Evolutionary conservation across 768 basidiomycete genomes (phyloP).

Genomic region (Russula sp.): DNA sequence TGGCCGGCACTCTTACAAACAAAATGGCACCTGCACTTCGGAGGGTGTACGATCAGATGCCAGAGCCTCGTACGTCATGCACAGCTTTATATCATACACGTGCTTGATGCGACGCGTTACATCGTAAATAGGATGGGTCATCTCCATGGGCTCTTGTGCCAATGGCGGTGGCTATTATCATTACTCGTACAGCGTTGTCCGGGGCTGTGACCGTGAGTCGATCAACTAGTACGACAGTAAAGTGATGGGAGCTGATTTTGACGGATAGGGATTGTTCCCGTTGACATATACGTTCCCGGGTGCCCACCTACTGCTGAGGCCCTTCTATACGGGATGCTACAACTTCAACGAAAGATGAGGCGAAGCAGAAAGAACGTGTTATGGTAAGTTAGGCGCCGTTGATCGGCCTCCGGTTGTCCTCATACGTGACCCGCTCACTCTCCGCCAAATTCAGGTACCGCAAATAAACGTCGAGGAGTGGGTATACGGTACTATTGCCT

Average conservation of each 20-base stretch:
- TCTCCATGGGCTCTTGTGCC: conserved; percentile 99
- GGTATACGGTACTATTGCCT: not conserved
- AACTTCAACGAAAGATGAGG: conserved; percentile 95
- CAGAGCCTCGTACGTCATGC: conserved; percentile 74
- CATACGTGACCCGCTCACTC: not conserved
- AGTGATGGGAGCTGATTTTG: conserved; percentile 22
- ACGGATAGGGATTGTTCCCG: conserved; percentile 82
- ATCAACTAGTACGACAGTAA: not conserved
- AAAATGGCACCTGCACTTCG: conserved; percentile 99
- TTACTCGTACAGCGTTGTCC: conserved; percentile 97
- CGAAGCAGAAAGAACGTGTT: conserved; percentile 80
- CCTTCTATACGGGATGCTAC: conserved; percentile 92
- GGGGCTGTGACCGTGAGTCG: conserved; percentile 91
- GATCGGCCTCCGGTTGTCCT: not conserved
- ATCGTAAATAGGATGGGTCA: conserved; percentile 78
- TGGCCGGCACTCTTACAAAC: conserved; percentile 97
- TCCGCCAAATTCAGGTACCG: conserved; percentile 42
- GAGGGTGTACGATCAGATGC: conserved; percentile 98
- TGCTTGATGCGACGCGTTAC: conserved; percentile 6
- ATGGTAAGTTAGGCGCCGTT: conserved; percentile 54
- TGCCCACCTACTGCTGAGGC: conserved; percentile 97
- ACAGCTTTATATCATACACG: conserved; percentile 2
- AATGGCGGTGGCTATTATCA: conserved; percentile 98
- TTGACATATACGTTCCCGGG: conserved; percentile 97
- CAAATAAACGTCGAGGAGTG: conserved; percentile 40